Conservation (phyloP, 495 filamentous ascomycete species). For the Penicillium daleae region DNA sequence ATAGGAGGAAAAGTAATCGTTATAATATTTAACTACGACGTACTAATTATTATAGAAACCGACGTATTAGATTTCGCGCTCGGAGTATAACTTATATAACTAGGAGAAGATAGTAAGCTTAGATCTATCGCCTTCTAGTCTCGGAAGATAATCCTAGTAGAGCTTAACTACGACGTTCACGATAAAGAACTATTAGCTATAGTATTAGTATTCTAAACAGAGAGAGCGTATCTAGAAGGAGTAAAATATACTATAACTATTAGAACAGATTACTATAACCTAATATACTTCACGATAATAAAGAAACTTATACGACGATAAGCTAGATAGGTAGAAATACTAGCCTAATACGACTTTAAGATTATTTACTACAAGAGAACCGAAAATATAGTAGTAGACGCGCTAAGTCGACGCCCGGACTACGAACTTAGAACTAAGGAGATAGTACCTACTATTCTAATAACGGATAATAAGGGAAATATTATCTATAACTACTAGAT, state of each 20-base stretch:
- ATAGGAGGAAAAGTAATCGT: neutral
- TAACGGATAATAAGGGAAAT: neutral
- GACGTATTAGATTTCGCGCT: neutral
- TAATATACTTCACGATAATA: neutral
- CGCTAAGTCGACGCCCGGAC: neutral
- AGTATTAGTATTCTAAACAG: constrained; percentile 5
- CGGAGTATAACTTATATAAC: constrained; percentile 2
- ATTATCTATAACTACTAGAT: constrained; percentile 5
- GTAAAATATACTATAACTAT: constrained; percentile 3
- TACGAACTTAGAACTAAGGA: neutral
- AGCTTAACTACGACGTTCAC: neutral
- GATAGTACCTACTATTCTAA: neutral
- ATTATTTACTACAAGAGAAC: constrained; percentile 1
- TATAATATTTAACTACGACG: neutral
- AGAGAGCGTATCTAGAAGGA: constrained; percentile 5
- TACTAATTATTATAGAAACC: constrained; percentile 7
- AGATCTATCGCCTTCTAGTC: constrained; percentile 6
- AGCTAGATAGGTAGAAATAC: constrained; percentile 6
- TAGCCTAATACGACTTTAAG: constrained; percentile 6
- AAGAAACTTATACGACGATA: constrained; percentile 2
- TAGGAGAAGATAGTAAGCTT: constrained; percentile 2
- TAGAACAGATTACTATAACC: constrained; percentile 6
- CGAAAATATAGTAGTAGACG: neutral
- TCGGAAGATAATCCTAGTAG: neutral
- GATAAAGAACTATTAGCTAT: constrained; percentile 11